Evolutionary conservation across 2,329 filamentous ascomycete genomes (phyloP).

Genomic region (Macrophomina tecta): DNA sequence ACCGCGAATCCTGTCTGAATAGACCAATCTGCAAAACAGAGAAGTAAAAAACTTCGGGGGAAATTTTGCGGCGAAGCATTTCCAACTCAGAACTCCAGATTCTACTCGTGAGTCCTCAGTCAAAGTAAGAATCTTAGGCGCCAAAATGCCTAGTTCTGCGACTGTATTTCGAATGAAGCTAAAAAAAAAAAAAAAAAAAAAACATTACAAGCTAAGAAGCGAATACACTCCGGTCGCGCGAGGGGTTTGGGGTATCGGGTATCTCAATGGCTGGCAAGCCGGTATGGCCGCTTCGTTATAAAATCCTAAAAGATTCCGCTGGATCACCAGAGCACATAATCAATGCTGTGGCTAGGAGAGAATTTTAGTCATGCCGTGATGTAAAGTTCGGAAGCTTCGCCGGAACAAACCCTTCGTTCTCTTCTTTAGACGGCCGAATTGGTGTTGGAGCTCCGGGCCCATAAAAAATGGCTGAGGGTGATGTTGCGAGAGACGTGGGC

Average conservation of each 20-base stretch:
- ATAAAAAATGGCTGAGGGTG: slow-evolving; percentile 31
- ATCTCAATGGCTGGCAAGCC: slow-evolving; percentile 7
- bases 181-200: slow-evolving; percentile 1
- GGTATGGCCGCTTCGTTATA: not conserved
- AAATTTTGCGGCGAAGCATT: not conserved
- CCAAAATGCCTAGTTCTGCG: not conserved
- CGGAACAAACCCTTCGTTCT: slow-evolving; percentile 41
- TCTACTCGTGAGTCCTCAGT: not conserved
- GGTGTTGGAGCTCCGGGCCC: not conserved
- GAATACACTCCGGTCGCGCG: slow-evolving; percentile 12
- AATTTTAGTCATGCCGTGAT: slow-evolving; percentile 32
- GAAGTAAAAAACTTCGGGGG: not conserved
- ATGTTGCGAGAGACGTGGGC: slow-evolving; percentile 37
- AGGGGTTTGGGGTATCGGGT: slow-evolving; percentile 17
- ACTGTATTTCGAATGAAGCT: not conserved
- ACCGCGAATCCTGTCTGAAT: not conserved
- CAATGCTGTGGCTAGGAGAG: slow-evolving; percentile 18
- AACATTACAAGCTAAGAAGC: slow-evolving; percentile 18
- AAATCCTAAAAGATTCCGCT: slow-evolving; percentile 17
- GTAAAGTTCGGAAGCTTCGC: slow-evolving; percentile 44
- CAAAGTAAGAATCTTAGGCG: not conserved
- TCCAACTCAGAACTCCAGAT: not conserved
- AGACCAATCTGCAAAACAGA: slow-evolving; percentile 5
- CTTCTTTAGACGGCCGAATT: slow-evolving; percentile 6
- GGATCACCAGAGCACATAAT: slow-evolving; percentile 13